phyloP scores from a whole-genome alignment of 495 filamentous ascomycete genomes.

The Penicillium flavigenum region DNA sequence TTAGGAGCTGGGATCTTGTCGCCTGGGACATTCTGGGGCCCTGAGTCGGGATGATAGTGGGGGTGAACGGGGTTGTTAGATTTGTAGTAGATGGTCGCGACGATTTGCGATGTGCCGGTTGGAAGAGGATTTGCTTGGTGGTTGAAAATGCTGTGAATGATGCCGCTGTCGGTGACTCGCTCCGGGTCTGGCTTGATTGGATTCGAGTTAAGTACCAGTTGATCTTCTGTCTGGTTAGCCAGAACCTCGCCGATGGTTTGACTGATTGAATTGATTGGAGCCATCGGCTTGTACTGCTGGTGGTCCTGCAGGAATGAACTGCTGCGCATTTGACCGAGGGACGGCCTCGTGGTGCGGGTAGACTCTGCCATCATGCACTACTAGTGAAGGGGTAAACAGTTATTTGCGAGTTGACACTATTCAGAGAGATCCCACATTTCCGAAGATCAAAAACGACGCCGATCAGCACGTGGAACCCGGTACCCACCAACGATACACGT shows the following conservation, averaged over 20 bases:
- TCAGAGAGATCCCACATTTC: neutral
- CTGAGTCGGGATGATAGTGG: slow-evolving; percentile 44
- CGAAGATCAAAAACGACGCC: slow-evolving; percentile 16
- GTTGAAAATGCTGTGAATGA: slow-evolving; percentile 47
- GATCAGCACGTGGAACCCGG: slow-evolving; percentile 23
- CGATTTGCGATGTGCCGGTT: slow-evolving; percentile 40
- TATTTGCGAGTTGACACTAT: neutral
- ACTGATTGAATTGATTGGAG: slow-evolving; percentile 30
- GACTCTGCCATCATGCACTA: slow-evolving; percentile 32
- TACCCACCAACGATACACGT: neutral
- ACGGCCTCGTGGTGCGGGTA: slow-evolving; percentile 39
- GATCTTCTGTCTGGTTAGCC: slow-evolving; percentile 25
- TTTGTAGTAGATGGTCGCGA: slow-evolving; percentile 52
- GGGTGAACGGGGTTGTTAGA: slow-evolving; percentile 44
- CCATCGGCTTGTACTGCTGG: slow-evolving; percentile 69
- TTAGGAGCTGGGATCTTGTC: slow-evolving; percentile 41
- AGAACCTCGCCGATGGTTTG: slow-evolving; percentile 48
- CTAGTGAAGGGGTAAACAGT: neutral
- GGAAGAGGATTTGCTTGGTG: slow-evolving; percentile 38
- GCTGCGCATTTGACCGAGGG: slow-evolving; percentile 56
- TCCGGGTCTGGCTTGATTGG: slow-evolving; percentile 48
- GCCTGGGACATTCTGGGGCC: slow-evolving; percentile 24
- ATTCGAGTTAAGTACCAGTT: slow-evolving; percentile 34
- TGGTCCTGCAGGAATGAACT: slow-evolving; percentile 70
- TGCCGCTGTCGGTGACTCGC: slow-evolving; percentile 44